A percentile compares a stretch with the other conserved stretches of the same genome.
These are phyloP conservation scores for Aechmea fasciata DNA, from an alignment of 176 grass and related monocot species.

Conservation along the genomic window DNA sequence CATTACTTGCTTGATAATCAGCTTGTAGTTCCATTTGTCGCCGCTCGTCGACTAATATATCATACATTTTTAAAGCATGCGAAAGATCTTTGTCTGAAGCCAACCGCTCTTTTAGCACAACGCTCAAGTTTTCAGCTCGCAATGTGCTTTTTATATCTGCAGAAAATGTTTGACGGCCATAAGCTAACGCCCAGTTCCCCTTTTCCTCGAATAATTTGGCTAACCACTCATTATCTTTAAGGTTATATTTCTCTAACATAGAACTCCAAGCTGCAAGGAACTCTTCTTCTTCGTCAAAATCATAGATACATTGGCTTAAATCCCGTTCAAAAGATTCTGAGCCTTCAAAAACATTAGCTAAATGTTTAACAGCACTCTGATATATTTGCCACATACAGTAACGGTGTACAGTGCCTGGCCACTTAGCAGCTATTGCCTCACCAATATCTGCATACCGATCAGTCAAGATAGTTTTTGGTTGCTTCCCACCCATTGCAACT, in stretches of 20 bases:
- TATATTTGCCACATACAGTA: conserved; percentile 79
- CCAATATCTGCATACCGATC: conserved; percentile 42
- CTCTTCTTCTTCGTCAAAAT: conserved; percentile 68
- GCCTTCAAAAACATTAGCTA: conserved; percentile 32
- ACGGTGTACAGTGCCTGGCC: conserved; percentile 48
- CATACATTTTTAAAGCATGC: conserved; percentile 36
- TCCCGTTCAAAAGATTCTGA: conserved; percentile 47
- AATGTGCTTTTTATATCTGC: conserved; percentile 59
- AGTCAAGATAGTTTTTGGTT: conserved; percentile 58
- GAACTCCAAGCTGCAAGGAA: conserved; percentile 62
- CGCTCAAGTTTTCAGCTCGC: conserved; percentile 42
- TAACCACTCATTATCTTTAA: conserved; percentile 55
- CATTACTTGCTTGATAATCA: conserved; percentile 69
- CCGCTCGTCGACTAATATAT: conserved; percentile 45
- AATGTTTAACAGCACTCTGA: conserved; percentile 45
- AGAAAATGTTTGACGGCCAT: conserved; percentile 37
- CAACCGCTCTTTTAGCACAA: conserved; percentile 35
- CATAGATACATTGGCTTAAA: conserved; percentile 60
- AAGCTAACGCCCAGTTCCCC: conserved; percentile 66
- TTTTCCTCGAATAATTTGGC: conserved; percentile 58
- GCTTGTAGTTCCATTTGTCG: conserved; percentile 55
- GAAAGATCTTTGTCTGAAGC: conserved; percentile 39
- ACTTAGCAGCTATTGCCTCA: conserved; percentile 48
- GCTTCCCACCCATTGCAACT: conserved; percentile 54
- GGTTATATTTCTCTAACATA: conserved; percentile 62